phyloP scores from a whole-genome alignment of 2,329 filamentous ascomycete genomes.

The Aspergillus sp. region DNA sequence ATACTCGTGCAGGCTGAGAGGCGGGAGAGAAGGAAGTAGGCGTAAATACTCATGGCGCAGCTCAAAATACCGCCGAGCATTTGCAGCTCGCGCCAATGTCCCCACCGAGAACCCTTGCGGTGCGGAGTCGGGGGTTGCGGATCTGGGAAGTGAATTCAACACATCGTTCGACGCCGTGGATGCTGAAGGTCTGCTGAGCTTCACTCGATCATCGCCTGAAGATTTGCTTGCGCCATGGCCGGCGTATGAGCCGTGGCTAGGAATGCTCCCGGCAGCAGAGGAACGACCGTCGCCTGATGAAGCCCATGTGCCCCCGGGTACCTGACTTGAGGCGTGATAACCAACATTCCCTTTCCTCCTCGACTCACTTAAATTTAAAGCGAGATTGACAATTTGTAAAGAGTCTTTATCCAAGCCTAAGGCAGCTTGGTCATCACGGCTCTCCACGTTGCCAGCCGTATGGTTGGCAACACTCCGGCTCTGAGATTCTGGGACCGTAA shows the following conservation, averaged over 20 bases:
- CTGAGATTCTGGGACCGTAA: constrained; percentile 16
- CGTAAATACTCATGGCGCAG: constrained; percentile 81
- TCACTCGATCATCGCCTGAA: constrained; percentile 25
- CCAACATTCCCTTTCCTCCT: constrained; percentile 62
- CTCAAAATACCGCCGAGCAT: constrained; percentile 81
- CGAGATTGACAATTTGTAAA: constrained; percentile 88
- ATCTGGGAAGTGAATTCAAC: constrained; percentile 29
- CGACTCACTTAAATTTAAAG: constrained; percentile 80
- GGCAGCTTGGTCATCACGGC: constrained; percentile 16
- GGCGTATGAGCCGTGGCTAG: constrained; percentile 17
- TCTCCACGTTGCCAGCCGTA: background rate
- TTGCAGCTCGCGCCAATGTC: constrained; percentile 78
- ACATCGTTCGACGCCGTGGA: constrained; percentile 18
- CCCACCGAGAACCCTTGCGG: constrained; percentile 67
- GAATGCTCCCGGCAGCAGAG: constrained; percentile 13
- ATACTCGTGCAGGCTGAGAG: constrained; percentile 49
- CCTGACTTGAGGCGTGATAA: constrained; percentile 51
- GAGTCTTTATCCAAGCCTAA: constrained; percentile 68
- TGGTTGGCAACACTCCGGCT: constrained; percentile 1
- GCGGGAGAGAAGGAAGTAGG: constrained; percentile 75
- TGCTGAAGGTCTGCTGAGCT: constrained; percentile 9
- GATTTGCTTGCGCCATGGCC: constrained; percentile 26
- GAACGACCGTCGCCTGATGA: constrained; percentile 25
- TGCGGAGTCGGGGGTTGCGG: constrained; percentile 32
- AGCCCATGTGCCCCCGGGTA: constrained; percentile 44